Base-by-base conservation (phyloP, 345 rosid genomes). In the Xanthoceras sorbifolium region DNA sequence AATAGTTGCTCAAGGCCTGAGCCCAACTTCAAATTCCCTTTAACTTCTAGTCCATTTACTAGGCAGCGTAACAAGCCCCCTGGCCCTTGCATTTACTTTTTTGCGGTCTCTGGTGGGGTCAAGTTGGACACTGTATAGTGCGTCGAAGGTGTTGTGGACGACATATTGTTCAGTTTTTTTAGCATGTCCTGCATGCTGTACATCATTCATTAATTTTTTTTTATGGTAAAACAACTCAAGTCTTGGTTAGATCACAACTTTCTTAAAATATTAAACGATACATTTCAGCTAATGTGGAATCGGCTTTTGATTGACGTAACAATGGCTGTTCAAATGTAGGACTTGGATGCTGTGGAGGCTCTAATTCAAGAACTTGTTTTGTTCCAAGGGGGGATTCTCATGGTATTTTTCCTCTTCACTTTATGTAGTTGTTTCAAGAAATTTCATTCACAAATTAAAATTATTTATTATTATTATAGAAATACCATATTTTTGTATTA, bases 341-440 rank as follows among this genome's bases (percentile, higher is more conserved):
- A 95, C 87, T 81, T 95, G 89, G 99, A 95, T 85, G 99, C 99
- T 17, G 99, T 93, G 87, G 99, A 95, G 84, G 99, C 99, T 31
- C 84, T 95, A 80, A 95, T 95, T 80, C 98, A 95, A 89, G 99
- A 98, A 55, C 98, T 95, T 72, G 98, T 95, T 55, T 63, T 95
- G 79, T 93, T 89, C 89, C 98, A 95, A 87, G 99, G 99, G 83
- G 98, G 99, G 69, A 93, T 95, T 76, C 90, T 94, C 81, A 93
- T 90, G 99, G 99, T 95, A 88, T 36, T 42, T 22, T 34, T n/a
- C 76, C 31, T 34, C 32, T 29, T 79, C 70, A 23, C 57, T 36
- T 40, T 22, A 23, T 63, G 4, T 17, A 55, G 26, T 72, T n/a
- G n/a, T n/a, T n/a, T 74, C 10, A 7, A 6, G 17, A 66, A 48